Conservation (phyloP, 306 rosid genomes). For the Echinosophora koreensis region DNA sequence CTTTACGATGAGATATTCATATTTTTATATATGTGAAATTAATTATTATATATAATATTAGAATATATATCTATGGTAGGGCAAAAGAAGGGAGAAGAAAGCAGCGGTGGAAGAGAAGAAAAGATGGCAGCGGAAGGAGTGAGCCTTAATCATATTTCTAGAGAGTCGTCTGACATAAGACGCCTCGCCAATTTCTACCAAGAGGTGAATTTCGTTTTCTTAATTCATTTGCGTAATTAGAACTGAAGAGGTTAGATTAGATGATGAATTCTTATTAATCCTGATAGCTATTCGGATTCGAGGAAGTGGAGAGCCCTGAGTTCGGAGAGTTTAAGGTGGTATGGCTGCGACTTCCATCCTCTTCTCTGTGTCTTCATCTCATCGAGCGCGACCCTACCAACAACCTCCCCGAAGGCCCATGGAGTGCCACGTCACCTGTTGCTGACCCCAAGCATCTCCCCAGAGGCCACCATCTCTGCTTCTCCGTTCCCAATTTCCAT, state of each 20-base stretch:
- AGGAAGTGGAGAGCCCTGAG: conserved; percentile 69
- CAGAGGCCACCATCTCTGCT: conserved; percentile 88
- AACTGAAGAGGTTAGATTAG: neutral
- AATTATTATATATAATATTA: too few species aligned
- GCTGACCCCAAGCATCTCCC: conserved; percentile 79
- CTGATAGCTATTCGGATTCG: conserved; percentile 76
- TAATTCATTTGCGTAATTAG: neutral
- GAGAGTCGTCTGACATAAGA: conserved; percentile 71
- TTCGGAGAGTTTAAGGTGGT: conserved; percentile 75
- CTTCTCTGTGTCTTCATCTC: conserved; percentile 65
- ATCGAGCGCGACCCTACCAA: conserved; percentile 69
- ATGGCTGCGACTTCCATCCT: conserved; percentile 67
- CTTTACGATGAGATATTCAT: too few species aligned
- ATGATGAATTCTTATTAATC: neutral
- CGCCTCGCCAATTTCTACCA: conserved; percentile 85
- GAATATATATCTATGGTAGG: too few species aligned
- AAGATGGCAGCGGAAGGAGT: conserved; percentile 62
- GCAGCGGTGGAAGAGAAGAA: neutral
- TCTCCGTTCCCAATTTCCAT: conserved; percentile 76
- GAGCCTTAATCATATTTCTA: conserved; percentile 69
- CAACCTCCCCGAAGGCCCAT: conserved; percentile 87
- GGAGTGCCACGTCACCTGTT: conserved; percentile 70
- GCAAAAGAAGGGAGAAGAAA: too few species aligned
- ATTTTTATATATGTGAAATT: too few species aligned
- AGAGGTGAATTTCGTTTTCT: conserved; percentile 50